Evolutionary conservation across 2,329 filamentous ascomycete genomes (phyloP).

Genomic region (Epichloe typhina): DNA sequence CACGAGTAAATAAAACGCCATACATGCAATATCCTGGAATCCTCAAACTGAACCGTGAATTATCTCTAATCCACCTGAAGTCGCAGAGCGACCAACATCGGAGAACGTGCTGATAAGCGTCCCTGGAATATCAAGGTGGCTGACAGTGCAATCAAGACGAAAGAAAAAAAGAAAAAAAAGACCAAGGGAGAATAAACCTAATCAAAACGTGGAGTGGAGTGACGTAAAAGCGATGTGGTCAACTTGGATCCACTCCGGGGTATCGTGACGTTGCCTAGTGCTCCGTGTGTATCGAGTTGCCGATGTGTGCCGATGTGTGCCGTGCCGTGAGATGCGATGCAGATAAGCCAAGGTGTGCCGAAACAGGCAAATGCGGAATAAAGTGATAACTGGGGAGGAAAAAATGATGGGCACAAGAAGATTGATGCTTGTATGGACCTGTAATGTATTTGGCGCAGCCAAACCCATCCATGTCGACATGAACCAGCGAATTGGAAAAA

Average conservation of each 20-base stretch:
- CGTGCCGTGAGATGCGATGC: conserved; percentile 7
- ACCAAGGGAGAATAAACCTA: not conserved
- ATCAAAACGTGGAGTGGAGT: conserved; percentile 21
- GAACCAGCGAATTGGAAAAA: not conserved
- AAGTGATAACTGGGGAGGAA: not conserved
- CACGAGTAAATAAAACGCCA: conserved; percentile 2
- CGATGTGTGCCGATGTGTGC: conserved; percentile 12
- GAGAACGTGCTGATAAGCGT: not conserved
- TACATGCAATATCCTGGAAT: conserved; percentile 6
- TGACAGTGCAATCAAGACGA: not conserved
- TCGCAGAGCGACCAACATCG: not conserved
- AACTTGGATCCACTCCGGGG: conserved; percentile 25
- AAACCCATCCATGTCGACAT: conserved; percentile 4
- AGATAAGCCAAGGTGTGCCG: conserved; percentile 1
- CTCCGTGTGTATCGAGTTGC: conserved; percentile 17
- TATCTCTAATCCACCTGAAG: not conserved
- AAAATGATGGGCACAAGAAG: not conserved
- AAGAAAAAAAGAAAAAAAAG: not conserved
- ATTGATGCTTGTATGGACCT: not conserved
- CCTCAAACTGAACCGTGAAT: not conserved
- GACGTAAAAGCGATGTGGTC: conserved; percentile 19
- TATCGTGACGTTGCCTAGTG: conserved; percentile 25
- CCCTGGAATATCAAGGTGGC: not conserved
- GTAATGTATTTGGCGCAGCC: conserved; percentile 2
- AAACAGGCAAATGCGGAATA: conserved; percentile 3